Evolutionary conservation across 1,284 basidiomycete genomes (phyloP).

Genomic region (Puccinia brachypodii): DNA sequence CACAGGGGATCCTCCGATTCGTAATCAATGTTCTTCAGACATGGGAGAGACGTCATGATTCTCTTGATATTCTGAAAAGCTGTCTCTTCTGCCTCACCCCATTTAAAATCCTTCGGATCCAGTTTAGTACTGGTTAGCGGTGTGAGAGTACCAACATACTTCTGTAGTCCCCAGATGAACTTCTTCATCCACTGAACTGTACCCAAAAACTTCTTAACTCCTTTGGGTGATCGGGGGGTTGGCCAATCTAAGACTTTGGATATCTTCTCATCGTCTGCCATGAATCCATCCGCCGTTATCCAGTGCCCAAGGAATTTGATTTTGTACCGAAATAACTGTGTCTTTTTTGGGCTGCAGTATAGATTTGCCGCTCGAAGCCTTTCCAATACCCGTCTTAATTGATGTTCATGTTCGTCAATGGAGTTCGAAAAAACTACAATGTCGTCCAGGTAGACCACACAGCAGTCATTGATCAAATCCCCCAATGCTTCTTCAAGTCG

Average conservation of each 20-base stretch:
- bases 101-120: background rate
- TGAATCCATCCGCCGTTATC: background rate
- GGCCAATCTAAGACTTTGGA: background rate
- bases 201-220: conserved; percentile 3
- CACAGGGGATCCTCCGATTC: background rate
- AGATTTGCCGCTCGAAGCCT: background rate
- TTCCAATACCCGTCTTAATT: background rate
- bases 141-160: background rate
- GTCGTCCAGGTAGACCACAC: conserved; percentile 55
- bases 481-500: conserved; percentile 51
- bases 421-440: conserved; percentile 59
- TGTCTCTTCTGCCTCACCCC: background rate
- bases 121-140: background rate
- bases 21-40: background rate
- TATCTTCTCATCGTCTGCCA: conserved; percentile 5
- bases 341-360: background rate
- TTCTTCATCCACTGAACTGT: too few relatives aligned
- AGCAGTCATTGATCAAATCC: conserved; percentile 53
- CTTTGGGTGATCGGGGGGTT: background rate
- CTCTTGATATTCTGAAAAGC: background rate
- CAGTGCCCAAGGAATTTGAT: conserved; percentile 20
- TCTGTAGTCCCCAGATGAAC: too few relatives aligned
- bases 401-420: conserved; percentile 53
- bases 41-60: background rate
- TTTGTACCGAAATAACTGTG: background rate